Conservation (phyloP, 176 grass and related monocot genomes). For the Phoenix dactylifera region DNA sequence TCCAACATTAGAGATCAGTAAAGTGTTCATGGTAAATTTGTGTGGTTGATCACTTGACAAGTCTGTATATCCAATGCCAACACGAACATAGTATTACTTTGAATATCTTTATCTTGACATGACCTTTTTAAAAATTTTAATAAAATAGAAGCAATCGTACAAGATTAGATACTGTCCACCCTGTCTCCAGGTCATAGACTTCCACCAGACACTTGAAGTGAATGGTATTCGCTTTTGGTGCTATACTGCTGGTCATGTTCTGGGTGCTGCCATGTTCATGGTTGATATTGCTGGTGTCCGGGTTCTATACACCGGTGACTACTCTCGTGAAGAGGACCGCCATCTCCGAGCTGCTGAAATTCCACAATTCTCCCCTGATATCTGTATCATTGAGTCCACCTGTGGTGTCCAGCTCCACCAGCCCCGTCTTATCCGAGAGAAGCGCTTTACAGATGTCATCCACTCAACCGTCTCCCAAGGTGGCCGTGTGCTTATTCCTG, state of each 20-base stretch:
- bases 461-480: conserved; percentile 70
- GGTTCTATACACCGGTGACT: conserved; percentile 89
- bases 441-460: conserved; percentile 86
- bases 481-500: conserved; percentile 81
- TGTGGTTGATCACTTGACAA: too few species aligned
- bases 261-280: conserved; percentile 98
- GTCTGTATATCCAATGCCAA: too few species aligned
- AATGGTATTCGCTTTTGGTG: conserved; percentile 99
- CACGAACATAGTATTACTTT: too few species aligned
- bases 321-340: conserved; percentile 87
- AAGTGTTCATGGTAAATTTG: too few species aligned
- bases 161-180: background rate
- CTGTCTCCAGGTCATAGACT: conserved; percentile 73
- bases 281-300: conserved; percentile 92
- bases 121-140: too few species aligned
- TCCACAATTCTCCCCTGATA: conserved; percentile 72
- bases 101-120: too few species aligned
- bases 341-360: conserved; percentile 80
- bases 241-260: conserved; percentile 91
- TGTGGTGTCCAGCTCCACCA: conserved; percentile 90
- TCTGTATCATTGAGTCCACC: conserved; percentile 91
- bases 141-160: too few species aligned
- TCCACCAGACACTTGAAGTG: conserved; percentile 91
- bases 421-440: conserved; percentile 58
- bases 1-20: too few species aligned